Base-by-base conservation (phyloP, 78 protist species). In the Pigoraptor vietnamica region DNA sequence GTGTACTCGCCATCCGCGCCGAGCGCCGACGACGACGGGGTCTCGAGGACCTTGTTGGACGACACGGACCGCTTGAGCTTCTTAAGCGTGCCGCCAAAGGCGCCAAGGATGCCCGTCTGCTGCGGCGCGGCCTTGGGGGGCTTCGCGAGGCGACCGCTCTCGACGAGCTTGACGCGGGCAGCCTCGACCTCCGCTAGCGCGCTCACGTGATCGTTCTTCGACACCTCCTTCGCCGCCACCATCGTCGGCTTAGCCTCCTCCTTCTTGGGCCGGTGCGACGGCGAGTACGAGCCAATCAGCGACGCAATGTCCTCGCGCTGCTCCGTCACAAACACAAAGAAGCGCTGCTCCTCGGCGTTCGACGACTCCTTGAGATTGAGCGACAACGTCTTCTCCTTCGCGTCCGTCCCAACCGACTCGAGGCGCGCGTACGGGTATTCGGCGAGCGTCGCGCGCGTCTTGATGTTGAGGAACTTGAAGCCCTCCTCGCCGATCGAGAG, bases 281-380 rank as follows among this genome's bases (percentile, higher is more conserved):
- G 90, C 82, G 90, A 88, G 82, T 88, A 88, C 37, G 39, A n/a
- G 19, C 29, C 83, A 21, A 88, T 88, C 23, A 88, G 90, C 14
- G 1, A 0, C 35, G 83, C 90, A 1, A 48, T 21, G 29, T 88
- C 90, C 83, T 88, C 90, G 23, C 25, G 1, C 23, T 39, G 90
- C 39, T 2, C 9, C 10, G 39, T 19, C 32, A 29, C 29, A 67
- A 88, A 88, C 40, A 6, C 24, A 38, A n/a, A 48, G 39, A 24
- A n/a, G n/a, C 0, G 0, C n/a, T n/a, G 38, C 39, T 88, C 90
- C 38, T 2, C 82, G 39, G 25, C 88, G 19, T 35, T 24, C 19
- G 23, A 2, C 34, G 88, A 29, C 40, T 0, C 40, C 83, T 88
- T n/a, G 24, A 48, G 19, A 24, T 0, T 48, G 35, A 88, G 39